Evolutionary conservation across 2,329 filamentous ascomycete genomes (phyloP).

Genomic region (Trichophyton benhamiae): DNA sequence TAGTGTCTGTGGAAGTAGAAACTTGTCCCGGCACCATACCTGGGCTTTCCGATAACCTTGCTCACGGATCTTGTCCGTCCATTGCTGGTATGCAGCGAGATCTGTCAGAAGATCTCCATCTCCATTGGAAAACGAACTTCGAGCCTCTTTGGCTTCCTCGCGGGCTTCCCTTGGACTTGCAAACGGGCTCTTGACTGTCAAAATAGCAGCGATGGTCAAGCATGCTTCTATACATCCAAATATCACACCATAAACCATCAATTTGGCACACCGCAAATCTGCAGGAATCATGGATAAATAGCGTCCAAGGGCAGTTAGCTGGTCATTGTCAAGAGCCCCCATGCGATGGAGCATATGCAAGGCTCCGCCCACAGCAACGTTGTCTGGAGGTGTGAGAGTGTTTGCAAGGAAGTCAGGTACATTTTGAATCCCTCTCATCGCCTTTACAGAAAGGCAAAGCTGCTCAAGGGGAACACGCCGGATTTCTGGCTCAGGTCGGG

Average conservation of each 20-base stretch:
- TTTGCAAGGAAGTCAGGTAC: slow-evolving; percentile 70
- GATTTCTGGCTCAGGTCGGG: slow-evolving; percentile 86
- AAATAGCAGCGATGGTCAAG: slow-evolving; percentile 76
- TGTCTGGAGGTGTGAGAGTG: slow-evolving; percentile 80
- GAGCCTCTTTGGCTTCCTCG: slow-evolving; percentile 66
- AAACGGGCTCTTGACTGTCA: slow-evolving; percentile 84
- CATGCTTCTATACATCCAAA: slow-evolving; percentile 86
- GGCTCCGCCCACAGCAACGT: slow-evolving; percentile 72
- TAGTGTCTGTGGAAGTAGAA: slow-evolving; percentile 70
- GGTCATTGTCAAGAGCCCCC: slow-evolving; percentile 74
- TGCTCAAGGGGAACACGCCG: slow-evolving; percentile 86
- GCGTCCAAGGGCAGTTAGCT: slow-evolving; percentile 77
- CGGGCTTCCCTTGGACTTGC: slow-evolving; percentile 70
- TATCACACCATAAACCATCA: slow-evolving; percentile 89
- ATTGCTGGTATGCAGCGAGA: slow-evolving; percentile 69
- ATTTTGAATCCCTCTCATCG: slow-evolving; percentile 73
- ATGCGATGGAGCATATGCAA: slow-evolving; percentile 67
- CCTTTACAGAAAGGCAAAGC: slow-evolving; percentile 82
- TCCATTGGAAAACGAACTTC: slow-evolving; percentile 58
- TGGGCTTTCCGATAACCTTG: slow-evolving; percentile 37
- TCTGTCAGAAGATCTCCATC: slow-evolving; percentile 87
- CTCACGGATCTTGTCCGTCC: slow-evolving; percentile 54
- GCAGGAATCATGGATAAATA: slow-evolving; percentile 93
- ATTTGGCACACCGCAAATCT: slow-evolving; percentile 81
- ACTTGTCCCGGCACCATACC: slow-evolving; percentile 73